Evolutionary conservation across 164 flowering plant species (phyloP).

Genomic region (Piper betle): DNA sequence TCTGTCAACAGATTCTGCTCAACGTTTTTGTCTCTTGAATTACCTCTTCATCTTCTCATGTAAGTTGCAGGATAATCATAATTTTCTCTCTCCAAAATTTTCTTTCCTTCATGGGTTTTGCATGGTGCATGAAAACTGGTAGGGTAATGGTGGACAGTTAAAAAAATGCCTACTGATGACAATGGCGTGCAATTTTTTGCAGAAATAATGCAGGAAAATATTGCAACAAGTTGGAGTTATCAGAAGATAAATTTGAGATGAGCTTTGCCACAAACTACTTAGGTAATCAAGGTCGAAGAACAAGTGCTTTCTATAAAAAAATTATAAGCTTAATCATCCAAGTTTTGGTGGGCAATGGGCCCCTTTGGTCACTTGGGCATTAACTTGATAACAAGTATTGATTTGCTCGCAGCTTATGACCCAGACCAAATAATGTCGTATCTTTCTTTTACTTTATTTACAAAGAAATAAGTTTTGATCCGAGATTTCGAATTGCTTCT

Average conservation of each 20-base stretch:
- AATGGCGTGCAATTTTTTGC: constrained; percentile 7
- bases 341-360: background rate
- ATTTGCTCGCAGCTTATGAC: background rate
- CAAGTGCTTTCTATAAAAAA: background rate
- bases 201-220: constrained; percentile 96
- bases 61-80: constrained; percentile 14
- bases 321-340: background rate
- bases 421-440: background rate
- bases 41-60: constrained; percentile 94
- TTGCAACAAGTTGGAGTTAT: constrained; percentile 67
- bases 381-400: too few relatives aligned
- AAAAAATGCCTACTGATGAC: background rate
- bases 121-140: background rate
- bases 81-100: background rate
- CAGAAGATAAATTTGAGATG: constrained; percentile 93
- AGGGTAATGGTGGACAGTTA: background rate
- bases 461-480: too few relatives aligned
- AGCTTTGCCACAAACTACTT: constrained; percentile 94
- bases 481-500: constrained; percentile 4
- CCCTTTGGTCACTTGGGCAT: background rate
- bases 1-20: constrained; percentile 64
- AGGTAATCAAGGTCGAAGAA: constrained; percentile 32
- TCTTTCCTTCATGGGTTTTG: background rate
- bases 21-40: constrained; percentile 50
- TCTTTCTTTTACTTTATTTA: too few relatives aligned